Percentiles rank a stretch among this genome's conserved stretches.
Evolutionary conservation across 441 rosid species (phyloP).

Genomic region (Manihot esculenta): DNA sequence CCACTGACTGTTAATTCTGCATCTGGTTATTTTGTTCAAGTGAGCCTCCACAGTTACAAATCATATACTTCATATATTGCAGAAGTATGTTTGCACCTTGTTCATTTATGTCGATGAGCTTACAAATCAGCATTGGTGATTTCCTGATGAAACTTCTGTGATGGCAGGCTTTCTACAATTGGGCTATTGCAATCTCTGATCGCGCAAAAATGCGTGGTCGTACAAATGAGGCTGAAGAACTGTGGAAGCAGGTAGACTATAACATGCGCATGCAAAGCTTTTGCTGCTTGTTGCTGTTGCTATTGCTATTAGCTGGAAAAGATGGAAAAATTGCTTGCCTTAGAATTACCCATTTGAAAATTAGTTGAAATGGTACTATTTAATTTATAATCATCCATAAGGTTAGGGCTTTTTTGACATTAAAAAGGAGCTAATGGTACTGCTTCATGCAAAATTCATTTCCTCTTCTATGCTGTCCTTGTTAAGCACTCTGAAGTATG

Average conservation of each 20-base stretch:
- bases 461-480: not conserved
- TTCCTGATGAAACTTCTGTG: not conserved
- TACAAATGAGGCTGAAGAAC: slow-evolving; percentile 98
- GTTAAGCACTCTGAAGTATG: slow-evolving; percentile 7
- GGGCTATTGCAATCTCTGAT: slow-evolving; percentile 99
- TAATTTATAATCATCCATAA: not conserved
- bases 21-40: not conserved
- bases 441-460: not conserved
- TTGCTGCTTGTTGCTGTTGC: not conserved
- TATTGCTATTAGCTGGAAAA: not conserved
- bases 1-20: not conserved
- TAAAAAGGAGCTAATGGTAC: not conserved
- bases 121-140: not conserved
- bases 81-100: not conserved
- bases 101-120: not conserved
- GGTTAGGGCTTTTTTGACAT: not conserved
- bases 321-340: not conserved
- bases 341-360: too few relatives aligned
- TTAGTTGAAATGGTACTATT: not conserved
- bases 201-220: slow-evolving; percentile 99
- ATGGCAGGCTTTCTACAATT: slow-evolving; percentile 93
- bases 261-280: not conserved
- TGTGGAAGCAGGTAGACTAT: slow-evolving; percentile 79
- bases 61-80: not conserved
- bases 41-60: not conserved